phyloP scores from a whole-genome alignment of 441 rosid species.

The Erodium trifolium region DNA sequence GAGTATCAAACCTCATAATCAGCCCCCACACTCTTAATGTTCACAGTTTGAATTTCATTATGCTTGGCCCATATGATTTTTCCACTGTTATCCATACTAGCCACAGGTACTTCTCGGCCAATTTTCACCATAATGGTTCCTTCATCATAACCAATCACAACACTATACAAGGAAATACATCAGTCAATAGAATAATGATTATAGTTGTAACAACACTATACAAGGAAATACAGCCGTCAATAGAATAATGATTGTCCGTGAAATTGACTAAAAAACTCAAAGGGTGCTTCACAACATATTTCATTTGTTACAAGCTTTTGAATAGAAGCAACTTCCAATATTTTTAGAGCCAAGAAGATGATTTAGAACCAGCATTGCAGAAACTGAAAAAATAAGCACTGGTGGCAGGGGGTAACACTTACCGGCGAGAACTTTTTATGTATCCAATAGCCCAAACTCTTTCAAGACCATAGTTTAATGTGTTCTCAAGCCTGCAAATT shows the following conservation, averaged over 20 bases:
- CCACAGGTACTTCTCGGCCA: constrained; percentile 94
- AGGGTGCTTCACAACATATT: background rate
- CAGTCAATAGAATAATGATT: constrained; percentile 11
- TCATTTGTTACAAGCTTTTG: background rate
- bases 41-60: too few relatives aligned
- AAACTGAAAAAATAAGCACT: background rate
- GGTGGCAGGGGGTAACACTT: constrained; percentile 19
- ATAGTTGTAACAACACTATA: background rate
- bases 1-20: constrained; percentile 67
- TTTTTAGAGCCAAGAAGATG: background rate
- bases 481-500: constrained; percentile 72
- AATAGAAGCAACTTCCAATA: background rate
- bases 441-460: constrained; percentile 44
- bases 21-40: constrained; percentile 75
- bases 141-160: constrained; percentile 96
- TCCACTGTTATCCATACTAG: constrained; percentile 81
- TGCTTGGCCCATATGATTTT: too few relatives aligned
- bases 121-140: constrained; percentile 97
- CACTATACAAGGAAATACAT: constrained; percentile 32
- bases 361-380: constrained; percentile 5
- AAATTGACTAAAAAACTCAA: background rate
- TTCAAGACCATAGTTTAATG: constrained; percentile 46
- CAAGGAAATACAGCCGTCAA: too few relatives aligned
- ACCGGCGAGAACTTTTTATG: constrained; percentile 74
- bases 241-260: background rate